phyloP scores from a whole-genome alignment of 352 stramenopile genomes.

The Blastocystis sp. region DNA sequence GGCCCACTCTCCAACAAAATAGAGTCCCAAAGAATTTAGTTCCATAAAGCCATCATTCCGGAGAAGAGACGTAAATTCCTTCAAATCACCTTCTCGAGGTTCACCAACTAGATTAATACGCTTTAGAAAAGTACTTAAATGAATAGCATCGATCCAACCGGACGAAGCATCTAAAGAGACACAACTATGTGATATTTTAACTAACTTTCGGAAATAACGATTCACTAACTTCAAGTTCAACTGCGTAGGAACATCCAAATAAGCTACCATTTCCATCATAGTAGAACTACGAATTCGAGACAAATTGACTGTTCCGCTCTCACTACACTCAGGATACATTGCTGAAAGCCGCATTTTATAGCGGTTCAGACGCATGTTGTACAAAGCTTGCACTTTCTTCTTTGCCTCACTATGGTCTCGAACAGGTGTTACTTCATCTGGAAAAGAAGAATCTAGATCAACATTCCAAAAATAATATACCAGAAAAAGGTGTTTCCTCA shows the following conservation, averaged over 20 bases:
- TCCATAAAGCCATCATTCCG: conserved; percentile 47
- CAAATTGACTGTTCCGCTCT: background rate
- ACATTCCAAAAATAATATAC: background rate
- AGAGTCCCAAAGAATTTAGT: background rate
- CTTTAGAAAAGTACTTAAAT: conserved; percentile 33
- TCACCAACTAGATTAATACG: conserved; percentile 24
- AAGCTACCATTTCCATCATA: conserved; percentile 24
- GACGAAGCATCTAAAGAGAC: background rate
- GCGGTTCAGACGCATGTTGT: conserved; percentile 37
- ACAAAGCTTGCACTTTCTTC: background rate
- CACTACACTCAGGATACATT: conserved; percentile 2
- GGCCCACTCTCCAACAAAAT: conserved; percentile 45
- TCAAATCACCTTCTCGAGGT: background rate
- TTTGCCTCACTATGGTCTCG: background rate
- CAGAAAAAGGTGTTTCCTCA: conserved; percentile 24
- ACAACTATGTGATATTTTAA: conserved; percentile 23
- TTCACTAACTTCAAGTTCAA: conserved; percentile 34
- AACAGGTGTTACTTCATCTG: background rate
- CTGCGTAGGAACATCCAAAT: background rate
- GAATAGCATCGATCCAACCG: conserved; percentile 3
- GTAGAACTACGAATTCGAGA: conserved; percentile 13
- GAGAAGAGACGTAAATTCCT: conserved; percentile 11
- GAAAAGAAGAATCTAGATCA: background rate
- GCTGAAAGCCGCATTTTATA: conserved; percentile 18
- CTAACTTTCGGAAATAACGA: conserved; percentile 46